Percentiles rank a stretch among this genome's conserved stretches.
Conservation (phyloP, 306 rosid species). For the Echinosophora koreensis region DNA sequence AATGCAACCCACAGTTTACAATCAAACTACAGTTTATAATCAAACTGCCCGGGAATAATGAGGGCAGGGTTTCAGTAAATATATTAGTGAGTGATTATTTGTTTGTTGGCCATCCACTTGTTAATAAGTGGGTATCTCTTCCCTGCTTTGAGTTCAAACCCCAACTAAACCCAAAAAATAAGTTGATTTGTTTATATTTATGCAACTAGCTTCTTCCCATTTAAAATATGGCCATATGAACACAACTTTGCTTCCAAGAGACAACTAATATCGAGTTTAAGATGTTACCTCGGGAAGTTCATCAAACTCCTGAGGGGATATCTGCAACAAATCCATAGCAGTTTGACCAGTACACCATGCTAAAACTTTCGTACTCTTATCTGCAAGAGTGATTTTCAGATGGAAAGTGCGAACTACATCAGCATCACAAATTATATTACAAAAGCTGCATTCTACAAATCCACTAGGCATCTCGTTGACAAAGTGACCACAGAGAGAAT, state of each 20-base stretch:
- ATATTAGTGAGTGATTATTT: no score
- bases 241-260: constrained; percentile 18
- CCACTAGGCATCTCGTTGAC: constrained; percentile 60
- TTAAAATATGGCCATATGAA: background rate
- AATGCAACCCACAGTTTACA: no score
- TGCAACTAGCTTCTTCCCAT: background rate
- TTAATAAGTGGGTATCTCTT: background rate
- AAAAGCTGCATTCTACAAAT: constrained; percentile 72
- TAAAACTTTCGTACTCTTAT: constrained; percentile 68
- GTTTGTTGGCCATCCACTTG: background rate
- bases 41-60: background rate
- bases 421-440: constrained; percentile 57
- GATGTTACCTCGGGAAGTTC: constrained; percentile 87
- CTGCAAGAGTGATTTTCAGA: constrained; percentile 86
- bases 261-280: constrained; percentile 25
- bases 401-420: constrained; percentile 70
- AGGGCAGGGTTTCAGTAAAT: background rate
- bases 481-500: constrained; percentile 82
- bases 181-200: background rate
- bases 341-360: constrained; percentile 93
- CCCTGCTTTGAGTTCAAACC: background rate
- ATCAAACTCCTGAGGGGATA: constrained; percentile 83
- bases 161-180: background rate
- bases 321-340: constrained; percentile 89
- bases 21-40: background rate